Conservation (phyloP, 805 yeast species). For the Grigorovia humatica region DNA sequence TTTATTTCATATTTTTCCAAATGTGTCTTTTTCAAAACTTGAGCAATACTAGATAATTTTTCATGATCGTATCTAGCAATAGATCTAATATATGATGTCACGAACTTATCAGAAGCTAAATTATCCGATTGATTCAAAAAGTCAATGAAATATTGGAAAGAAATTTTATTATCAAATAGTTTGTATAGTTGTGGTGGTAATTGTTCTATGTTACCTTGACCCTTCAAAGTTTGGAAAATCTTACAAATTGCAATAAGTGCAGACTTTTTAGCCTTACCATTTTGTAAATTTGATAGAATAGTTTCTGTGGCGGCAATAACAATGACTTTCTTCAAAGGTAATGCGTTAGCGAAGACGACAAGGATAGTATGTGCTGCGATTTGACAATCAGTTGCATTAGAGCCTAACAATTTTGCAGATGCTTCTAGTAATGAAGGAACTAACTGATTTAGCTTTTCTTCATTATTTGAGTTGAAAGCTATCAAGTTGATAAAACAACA, state of each 20-base stretch:
- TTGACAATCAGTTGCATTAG: constrained; percentile 49
- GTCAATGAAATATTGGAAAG: constrained; percentile 11
- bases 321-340: constrained; percentile 46
- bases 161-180: constrained; percentile 20
- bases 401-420: constrained; percentile 43
- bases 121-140: constrained; percentile 20
- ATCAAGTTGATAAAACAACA: constrained; percentile 58
- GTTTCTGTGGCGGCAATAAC: constrained; percentile 53
- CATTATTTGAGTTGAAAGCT: constrained; percentile 38
- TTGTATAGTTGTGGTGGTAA: constrained; percentile 32
- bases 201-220: constrained; percentile 32
- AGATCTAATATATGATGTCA: constrained; percentile 36
- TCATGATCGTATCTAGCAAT: constrained; percentile 35
- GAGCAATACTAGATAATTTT: constrained; percentile 28
- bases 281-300: constrained; percentile 38
- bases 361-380: constrained; percentile 76
- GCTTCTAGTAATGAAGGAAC: constrained; percentile 51
- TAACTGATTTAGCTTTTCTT: constrained; percentile 35
- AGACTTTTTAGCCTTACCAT: constrained; percentile 31
- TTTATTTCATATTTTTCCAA: constrained; percentile 32
- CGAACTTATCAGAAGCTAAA: constrained; percentile 29
- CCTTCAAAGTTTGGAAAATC: constrained; percentile 38
- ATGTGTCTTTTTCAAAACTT: constrained; percentile 26
- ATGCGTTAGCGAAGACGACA: constrained; percentile 65
- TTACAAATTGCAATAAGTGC: constrained; percentile 40